These are phyloP conservation scores for Melanopsichium pennsylvanicum DNA, from an alignment of 1,284 basidiomycete species.

Conservation along the genomic window DNA sequence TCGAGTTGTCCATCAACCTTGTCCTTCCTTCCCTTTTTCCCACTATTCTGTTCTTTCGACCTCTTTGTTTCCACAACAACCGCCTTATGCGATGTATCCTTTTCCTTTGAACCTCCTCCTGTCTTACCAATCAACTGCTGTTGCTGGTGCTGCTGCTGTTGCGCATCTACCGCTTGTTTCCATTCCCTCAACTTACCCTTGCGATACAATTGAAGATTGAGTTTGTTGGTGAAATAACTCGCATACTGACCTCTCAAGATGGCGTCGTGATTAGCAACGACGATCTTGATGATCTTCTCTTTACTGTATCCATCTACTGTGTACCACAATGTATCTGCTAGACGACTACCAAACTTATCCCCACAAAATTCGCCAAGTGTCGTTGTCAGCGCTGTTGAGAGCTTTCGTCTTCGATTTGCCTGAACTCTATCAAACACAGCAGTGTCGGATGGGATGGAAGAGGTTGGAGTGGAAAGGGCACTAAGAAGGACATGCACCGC, in stretches of 20 bases:
- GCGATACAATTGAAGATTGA: constrained; percentile 57
- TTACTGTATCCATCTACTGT: constrained; percentile 47
- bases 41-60: constrained; percentile 1
- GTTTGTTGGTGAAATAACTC: constrained; percentile 54
- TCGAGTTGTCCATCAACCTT: constrained; percentile 47
- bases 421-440: constrained; percentile 3
- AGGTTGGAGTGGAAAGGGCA: constrained; percentile 17
- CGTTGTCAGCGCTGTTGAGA: constrained; percentile 25
- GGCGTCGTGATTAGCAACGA: constrained; percentile 29
- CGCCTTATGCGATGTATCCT: neutral
- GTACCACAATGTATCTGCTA: constrained; percentile 58
- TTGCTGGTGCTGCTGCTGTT: too few relatives aligned
- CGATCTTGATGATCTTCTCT: constrained; percentile 43
- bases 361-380: constrained; percentile 36
- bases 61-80: constrained; percentile 21
- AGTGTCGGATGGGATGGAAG: neutral
- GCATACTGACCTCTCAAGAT: constrained; percentile 51
- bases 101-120: neutral
- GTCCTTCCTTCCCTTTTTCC: constrained; percentile 17
- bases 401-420: constrained; percentile 31
- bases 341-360: constrained; percentile 61
- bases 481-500: constrained; percentile 43
- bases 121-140: neutral
- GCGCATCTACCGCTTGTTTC: constrained; percentile 33
- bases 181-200: constrained; percentile 50